A percentile compares a stretch with the other conserved stretches of the same genome.
These are phyloP conservation scores for Colletotrichum musae DNA, from an alignment of 2,329 filamentous ascomycete genomes.

Conservation along the genomic window DNA sequence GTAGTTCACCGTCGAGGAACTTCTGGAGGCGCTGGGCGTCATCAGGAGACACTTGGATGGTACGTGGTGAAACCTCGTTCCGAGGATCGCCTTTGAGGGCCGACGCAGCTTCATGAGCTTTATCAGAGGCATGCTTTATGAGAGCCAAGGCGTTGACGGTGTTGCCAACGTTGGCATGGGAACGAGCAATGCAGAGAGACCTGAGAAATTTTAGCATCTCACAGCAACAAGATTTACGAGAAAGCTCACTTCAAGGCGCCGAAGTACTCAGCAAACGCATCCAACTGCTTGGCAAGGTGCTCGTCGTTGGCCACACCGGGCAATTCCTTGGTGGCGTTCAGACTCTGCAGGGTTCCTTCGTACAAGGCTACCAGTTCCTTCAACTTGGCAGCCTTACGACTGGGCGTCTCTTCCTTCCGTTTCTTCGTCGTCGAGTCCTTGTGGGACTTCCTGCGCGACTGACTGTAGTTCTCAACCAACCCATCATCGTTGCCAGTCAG, in stretches of 20 bases:
- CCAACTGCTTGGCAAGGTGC: slow-evolving; percentile 81
- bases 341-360: slow-evolving; percentile 89
- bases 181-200: slow-evolving; percentile 87
- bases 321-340: slow-evolving; percentile 90
- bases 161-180: slow-evolving; percentile 81
- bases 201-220: slow-evolving; percentile 57
- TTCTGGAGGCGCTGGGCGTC: slow-evolving; percentile 72
- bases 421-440: slow-evolving; percentile 57
- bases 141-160: slow-evolving; percentile 88
- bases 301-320: slow-evolving; percentile 91
- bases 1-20: slow-evolving; percentile 79
- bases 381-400: slow-evolving; percentile 83
- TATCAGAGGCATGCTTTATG: slow-evolving; percentile 78
- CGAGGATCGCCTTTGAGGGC: slow-evolving; percentile 52
- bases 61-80: slow-evolving; percentile 66
- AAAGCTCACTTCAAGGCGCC: slow-evolving; percentile 82
- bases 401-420: slow-evolving; percentile 75
- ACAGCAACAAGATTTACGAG: neutral
- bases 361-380: slow-evolving; percentile 92
- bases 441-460: slow-evolving; percentile 65
- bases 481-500: slow-evolving; percentile 89
- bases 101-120: slow-evolving; percentile 67
- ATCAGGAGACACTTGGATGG: slow-evolving; percentile 74
- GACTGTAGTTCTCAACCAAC: slow-evolving; percentile 67
- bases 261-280: slow-evolving; percentile 86